phyloP scores from a whole-genome alignment of 441 rosid species.

The Corymbia calophylla region DNA sequence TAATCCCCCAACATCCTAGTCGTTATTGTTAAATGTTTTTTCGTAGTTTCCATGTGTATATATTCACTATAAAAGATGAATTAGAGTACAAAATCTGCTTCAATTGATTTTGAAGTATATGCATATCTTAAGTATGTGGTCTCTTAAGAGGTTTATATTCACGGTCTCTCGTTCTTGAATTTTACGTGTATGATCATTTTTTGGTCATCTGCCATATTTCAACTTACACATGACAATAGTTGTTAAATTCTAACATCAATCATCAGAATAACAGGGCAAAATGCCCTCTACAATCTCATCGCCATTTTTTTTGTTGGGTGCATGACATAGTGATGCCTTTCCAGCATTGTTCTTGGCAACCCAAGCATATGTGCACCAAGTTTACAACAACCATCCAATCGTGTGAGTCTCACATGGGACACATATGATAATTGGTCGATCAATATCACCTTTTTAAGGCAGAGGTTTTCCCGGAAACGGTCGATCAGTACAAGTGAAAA shows the following conservation, averaged over 20 bases:
- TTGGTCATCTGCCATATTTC: neutral
- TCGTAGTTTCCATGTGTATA: neutral
- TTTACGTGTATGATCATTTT: neutral
- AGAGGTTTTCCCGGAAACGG: neutral
- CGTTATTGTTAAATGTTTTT: neutral
- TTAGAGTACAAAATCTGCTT: no score
- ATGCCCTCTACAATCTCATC: neutral
- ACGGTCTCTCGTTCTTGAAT: fast-evolving
- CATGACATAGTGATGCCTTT: neutral
- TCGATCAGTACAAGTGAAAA: neutral
- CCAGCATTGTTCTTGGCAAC: neutral
- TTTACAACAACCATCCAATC: no score
- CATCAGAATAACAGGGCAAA: neutral
- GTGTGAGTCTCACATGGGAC: neutral
- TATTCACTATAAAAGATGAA: no score
- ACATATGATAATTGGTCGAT: neutral
- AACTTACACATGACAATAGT: neutral
- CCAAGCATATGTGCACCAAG: neutral
- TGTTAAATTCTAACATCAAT: no score
- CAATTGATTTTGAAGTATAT: no score
- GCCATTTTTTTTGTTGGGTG: neutral
- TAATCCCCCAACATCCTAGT: neutral
- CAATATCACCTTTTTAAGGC: neutral
- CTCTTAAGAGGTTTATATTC: neutral
- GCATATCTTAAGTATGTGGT: no score